Conservation (phyloP, 805 yeast species). For the Cyberlindnera samutprakarnensis region DNA sequence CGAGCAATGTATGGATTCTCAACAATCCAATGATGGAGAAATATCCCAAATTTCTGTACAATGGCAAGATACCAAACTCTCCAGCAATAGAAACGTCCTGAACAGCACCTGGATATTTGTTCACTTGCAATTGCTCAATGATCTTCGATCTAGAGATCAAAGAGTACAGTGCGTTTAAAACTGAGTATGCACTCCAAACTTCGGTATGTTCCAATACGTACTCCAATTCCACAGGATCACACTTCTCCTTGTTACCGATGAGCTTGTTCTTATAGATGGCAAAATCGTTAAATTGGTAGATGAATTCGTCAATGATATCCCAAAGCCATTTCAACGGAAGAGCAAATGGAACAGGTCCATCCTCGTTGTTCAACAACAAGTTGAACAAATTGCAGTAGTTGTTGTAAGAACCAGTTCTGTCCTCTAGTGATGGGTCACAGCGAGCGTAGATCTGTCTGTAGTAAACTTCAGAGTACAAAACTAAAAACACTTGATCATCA, state of each 20-base stretch:
- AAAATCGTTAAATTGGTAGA: slow-evolving; percentile 42
- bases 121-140: slow-evolving; percentile 12
- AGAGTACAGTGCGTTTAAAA: slow-evolving; percentile 41
- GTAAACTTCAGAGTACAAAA: slow-evolving; percentile 41
- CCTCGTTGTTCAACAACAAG: slow-evolving; percentile 33
- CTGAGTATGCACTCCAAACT: slow-evolving; percentile 40
- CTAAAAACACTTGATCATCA: slow-evolving; percentile 36
- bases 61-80: slow-evolving; percentile 33
- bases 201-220: slow-evolving; percentile 32
- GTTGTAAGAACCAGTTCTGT: slow-evolving; percentile 38
- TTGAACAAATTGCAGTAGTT: slow-evolving; percentile 43
- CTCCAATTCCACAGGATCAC: slow-evolving; percentile 26
- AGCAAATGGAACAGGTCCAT: slow-evolving; percentile 37
- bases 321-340: slow-evolving; percentile 43
- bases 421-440: slow-evolving; percentile 34
- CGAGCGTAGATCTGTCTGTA: slow-evolving; percentile 42
- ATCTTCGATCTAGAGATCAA: slow-evolving; percentile 30
- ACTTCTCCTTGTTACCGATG: slow-evolving; percentile 22
- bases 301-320: slow-evolving; percentile 46
- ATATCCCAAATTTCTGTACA: slow-evolving; percentile 40
- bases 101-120: slow-evolving; percentile 9
- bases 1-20: slow-evolving; percentile 41
- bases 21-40: slow-evolving; percentile 40
- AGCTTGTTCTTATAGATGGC: slow-evolving; percentile 33
- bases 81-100: slow-evolving; percentile 29